These are phyloP conservation scores for Chenopodium berlandieri DNA, from an alignment of 148 eudicot genomes.

Conservation along the genomic window DNA sequence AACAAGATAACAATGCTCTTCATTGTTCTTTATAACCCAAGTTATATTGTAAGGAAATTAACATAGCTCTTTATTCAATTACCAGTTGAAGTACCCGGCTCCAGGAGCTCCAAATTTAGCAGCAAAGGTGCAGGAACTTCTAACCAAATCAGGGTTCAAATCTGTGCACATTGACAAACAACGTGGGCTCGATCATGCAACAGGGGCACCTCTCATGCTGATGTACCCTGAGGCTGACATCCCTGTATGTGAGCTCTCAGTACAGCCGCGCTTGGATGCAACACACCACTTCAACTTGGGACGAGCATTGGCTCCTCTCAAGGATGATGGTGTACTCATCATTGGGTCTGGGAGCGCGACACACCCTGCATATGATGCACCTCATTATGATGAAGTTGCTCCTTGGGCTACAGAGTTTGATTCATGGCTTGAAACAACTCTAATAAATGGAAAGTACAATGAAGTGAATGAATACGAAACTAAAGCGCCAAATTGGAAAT, in stretches of 20 bases:
- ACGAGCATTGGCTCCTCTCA: conserved; percentile 64
- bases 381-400: conserved; percentile 27
- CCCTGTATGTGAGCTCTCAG: conserved; percentile 77
- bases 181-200: conserved; percentile 84
- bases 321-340: conserved; percentile 70
- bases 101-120: conserved; percentile 81
- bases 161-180: conserved; percentile 51
- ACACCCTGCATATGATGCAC: conserved; percentile 51
- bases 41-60: too few relatives aligned
- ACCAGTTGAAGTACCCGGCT: conserved; percentile 78
- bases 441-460: conserved; percentile 52
- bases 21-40: too few relatives aligned
- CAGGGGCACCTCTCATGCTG: conserved; percentile 88
- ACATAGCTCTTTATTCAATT: not conserved
- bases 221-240: conserved; percentile 88
- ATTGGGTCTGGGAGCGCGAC: conserved; percentile 77
- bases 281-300: conserved; percentile 64
- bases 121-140: conserved; percentile 55
- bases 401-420: conserved; percentile 73
- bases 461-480: conserved; percentile 55
- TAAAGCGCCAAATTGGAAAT: conserved; percentile 65
- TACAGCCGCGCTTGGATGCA: conserved; percentile 54
- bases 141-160: conserved; percentile 42
- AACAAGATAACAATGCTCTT: too few relatives aligned
- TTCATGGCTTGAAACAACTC: conserved; percentile 67